phyloP scores from a whole-genome alignment of 2,329 filamentous ascomycete genomes.

The Metarhizium anisopliae region DNA sequence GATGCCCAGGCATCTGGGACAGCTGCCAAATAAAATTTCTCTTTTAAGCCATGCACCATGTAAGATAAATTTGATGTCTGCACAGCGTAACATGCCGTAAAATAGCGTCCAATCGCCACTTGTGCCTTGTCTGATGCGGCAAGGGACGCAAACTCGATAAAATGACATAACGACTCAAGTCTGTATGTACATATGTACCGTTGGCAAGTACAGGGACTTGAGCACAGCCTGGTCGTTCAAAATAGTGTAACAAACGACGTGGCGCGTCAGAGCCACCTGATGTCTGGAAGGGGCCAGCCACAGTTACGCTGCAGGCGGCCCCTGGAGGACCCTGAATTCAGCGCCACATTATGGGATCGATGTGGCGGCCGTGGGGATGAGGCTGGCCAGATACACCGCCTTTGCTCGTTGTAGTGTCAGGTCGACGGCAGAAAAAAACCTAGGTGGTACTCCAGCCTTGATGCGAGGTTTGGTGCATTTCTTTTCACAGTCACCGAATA shows the following conservation, averaged over 20 bases:
- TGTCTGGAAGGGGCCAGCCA: not conserved
- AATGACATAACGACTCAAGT: too few relatives aligned
- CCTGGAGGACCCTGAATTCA: conserved; percentile 4
- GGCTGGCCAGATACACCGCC: conserved; percentile 1
- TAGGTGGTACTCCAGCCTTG: not conserved
- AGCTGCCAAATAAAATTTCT: not conserved
- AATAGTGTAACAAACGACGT: too few relatives aligned
- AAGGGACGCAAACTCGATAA: not conserved
- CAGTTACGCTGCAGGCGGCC: not conserved
- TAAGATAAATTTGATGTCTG: not conserved
- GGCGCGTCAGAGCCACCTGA: not conserved
- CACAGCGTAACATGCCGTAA: not conserved
- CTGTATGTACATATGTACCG: too few relatives aligned
- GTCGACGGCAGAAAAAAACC: conserved; percentile 4
- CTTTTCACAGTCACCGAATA: not conserved
- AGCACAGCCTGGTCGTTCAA: too few relatives aligned
- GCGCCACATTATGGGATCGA: not conserved
- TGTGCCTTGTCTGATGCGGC: not conserved
- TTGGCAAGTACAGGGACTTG: not conserved
- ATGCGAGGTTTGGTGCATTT: not conserved
- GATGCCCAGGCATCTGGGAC: not conserved
- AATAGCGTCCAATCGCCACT: not conserved
- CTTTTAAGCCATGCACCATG: not conserved
- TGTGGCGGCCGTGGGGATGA: not conserved
- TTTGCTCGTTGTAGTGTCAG: not conserved